Base-by-base conservation (phyloP, 805 yeast species). In the Yamadazyma scolyti region DNA sequence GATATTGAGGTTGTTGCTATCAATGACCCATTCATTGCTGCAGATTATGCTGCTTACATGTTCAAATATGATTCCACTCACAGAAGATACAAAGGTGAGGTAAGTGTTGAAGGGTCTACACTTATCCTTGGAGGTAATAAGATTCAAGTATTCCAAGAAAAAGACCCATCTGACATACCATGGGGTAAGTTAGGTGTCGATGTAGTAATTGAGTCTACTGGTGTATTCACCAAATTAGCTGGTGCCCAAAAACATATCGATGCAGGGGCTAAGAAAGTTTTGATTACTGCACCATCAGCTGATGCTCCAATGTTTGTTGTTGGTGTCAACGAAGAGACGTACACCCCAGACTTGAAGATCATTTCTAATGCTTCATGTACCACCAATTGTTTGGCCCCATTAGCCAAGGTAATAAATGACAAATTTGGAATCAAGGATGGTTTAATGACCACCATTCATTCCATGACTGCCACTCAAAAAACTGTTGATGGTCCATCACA, bases 401-500 rank as follows among this genome's bases (percentile, higher is more conserved):
- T 56, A 43, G 61, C 61, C 46, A 56, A 56, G 51, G 60, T 56
- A 30, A 48, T 56, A 45, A 51, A 56, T 48, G 60, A 56, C 45
- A 49, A 44, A 33, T 56, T 54, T 34, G 61, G 61, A 28, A 54
- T 56, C 33, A 55, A 56, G 42, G 60, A 54, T 41, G 61, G 58
- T 45, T 54, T 56, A 45, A 56, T 56, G 61, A 54, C 60, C 48
- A 56, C 61, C 33, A 56, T 56, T 40, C 61, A 56, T 48, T 56
- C 61, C 39, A 54, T 56, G 44, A 56, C 61, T 43, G 61, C 61
- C 37, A 54, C 61, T 40, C 61, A 56, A 42, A 56, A 56, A 48
- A 56, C 61, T 34, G 61, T 56, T 30, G 61, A 56, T 35, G 60
- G 60, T 46, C 61, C 61, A 38, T 56, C 61, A 40, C 59, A 56